Evolutionary conservation across 192 early-diverging fungal species (phyloP).

Genomic region (Umbelopsis sp.): DNA sequence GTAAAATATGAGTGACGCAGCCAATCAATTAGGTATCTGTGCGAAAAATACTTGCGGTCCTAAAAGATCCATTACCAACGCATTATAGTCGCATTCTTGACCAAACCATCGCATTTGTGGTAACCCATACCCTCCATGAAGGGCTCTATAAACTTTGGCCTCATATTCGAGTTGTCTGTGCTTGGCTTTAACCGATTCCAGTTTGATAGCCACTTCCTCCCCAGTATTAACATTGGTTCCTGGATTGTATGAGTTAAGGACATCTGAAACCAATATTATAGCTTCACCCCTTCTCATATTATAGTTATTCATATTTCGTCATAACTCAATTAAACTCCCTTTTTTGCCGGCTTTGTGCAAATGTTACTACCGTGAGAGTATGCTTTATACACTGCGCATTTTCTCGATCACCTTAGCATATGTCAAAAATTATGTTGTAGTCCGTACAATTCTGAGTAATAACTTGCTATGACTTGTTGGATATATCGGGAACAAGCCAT

Average conservation of each 20-base stretch:
- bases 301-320: background rate
- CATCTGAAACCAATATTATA: background rate
- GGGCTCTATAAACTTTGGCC: constrained; percentile 91
- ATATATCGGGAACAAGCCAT: too few relatives aligned
- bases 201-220: constrained; percentile 98
- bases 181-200: constrained; percentile 92
- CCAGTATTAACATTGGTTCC: constrained; percentile 87
- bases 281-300: background rate
- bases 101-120: constrained; percentile 89
- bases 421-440: too few relatives aligned
- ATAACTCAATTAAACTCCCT: too few relatives aligned
- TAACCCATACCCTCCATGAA: constrained; percentile 91
- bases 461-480: too few relatives aligned
- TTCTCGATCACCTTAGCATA: too few relatives aligned
- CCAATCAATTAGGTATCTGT: background rate
- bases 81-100: constrained; percentile 81
- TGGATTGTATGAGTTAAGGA: constrained; percentile 30
- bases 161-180: constrained; percentile 99
- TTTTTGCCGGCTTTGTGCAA: too few relatives aligned
- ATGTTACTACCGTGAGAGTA: too few relatives aligned
- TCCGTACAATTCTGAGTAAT: too few relatives aligned
- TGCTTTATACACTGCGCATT: too few relatives aligned
- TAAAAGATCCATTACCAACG: constrained; percentile 87
- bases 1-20: background rate
- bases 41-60: constrained; percentile 57